phyloP scores from a whole-genome alignment of 176 grass and related monocot species.

The Paspalum vaginatum region DNA sequence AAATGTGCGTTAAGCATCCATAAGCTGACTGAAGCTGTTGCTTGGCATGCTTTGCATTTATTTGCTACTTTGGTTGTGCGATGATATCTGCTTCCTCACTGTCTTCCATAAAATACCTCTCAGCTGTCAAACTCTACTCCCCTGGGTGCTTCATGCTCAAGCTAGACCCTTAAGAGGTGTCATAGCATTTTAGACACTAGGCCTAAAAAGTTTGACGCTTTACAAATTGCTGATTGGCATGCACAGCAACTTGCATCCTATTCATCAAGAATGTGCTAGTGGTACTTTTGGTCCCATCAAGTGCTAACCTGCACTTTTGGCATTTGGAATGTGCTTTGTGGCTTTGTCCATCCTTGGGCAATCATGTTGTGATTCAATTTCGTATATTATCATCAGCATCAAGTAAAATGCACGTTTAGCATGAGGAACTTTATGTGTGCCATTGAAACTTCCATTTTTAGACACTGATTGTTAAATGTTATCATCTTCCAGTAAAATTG shows the following conservation, averaged over 20 bases:
- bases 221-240: not conserved
- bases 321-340: constrained; percentile 12
- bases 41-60: constrained; percentile 2
- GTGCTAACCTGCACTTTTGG: not conserved
- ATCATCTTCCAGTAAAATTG: constrained; percentile 75
- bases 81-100: not conserved
- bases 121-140: constrained; percentile 5
- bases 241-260: not conserved
- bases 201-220: not conserved
- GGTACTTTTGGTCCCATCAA: constrained; percentile 13
- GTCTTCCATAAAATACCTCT: constrained; percentile 21
- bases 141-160: constrained; percentile 5
- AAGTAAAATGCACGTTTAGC: constrained; percentile 5
- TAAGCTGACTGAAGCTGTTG: constrained; percentile 10
- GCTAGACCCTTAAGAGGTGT: constrained; percentile 5
- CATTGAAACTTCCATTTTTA: constrained; percentile 5
- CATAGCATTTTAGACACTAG: not conserved
- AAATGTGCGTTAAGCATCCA: not conserved
- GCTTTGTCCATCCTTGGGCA: not conserved
- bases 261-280: constrained; percentile 23
- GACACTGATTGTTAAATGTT: constrained; percentile 20
- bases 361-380: not conserved
- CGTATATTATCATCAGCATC: not conserved
- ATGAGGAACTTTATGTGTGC: not conserved
- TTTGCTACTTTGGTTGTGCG: constrained; percentile 11